phyloP scores from a whole-genome alignment of 805 yeast genomes.

The Saccharomycopsis capsularis region DNA sequence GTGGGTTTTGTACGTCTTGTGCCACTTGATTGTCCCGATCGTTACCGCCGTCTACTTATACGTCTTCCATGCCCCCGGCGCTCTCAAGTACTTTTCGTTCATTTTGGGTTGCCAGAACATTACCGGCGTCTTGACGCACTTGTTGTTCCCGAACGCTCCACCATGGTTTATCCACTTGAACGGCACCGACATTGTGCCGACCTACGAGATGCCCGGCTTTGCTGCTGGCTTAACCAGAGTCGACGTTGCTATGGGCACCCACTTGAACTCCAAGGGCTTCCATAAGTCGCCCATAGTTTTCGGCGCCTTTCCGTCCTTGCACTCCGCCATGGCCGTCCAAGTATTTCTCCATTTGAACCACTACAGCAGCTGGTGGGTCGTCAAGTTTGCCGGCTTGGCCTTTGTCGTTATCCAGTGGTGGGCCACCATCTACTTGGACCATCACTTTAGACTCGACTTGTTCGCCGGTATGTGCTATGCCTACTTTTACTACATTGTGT shows the following conservation, averaged over 20 bases:
- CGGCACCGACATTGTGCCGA: slow-evolving; percentile 48
- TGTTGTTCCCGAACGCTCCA: slow-evolving; percentile 62
- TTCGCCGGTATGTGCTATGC: slow-evolving; percentile 51
- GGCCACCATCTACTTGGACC: slow-evolving; percentile 68
- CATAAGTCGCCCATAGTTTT: slow-evolving; percentile 64
- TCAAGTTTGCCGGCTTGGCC: slow-evolving; percentile 30
- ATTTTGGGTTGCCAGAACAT: slow-evolving; percentile 56
- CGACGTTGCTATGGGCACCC: slow-evolving; percentile 57
- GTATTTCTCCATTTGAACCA: slow-evolving; percentile 26
- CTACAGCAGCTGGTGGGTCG: slow-evolving; percentile 14
- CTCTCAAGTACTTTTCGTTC: slow-evolving; percentile 44
- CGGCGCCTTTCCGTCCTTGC: slow-evolving; percentile 59
- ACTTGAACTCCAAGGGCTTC: slow-evolving; percentile 53
- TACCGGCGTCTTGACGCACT: slow-evolving; percentile 52
- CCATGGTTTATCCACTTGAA: slow-evolving; percentile 65
- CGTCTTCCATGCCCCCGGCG: slow-evolving; percentile 62
- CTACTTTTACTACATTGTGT: slow-evolving; percentile 34
- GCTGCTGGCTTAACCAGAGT: slow-evolving; percentile 66
- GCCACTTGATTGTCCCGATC: slow-evolving; percentile 56
- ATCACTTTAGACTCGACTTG: slow-evolving; percentile 62
- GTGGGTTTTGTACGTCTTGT: slow-evolving; percentile 55
- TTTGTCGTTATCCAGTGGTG: slow-evolving; percentile 62
- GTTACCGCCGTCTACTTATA: slow-evolving; percentile 56
- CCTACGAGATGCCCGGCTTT: slow-evolving; percentile 58
- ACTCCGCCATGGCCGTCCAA: slow-evolving; percentile 58